phyloP scores from a whole-genome alignment of 768 basidiomycete genomes.

The Hortiboletus campestris region DNA sequence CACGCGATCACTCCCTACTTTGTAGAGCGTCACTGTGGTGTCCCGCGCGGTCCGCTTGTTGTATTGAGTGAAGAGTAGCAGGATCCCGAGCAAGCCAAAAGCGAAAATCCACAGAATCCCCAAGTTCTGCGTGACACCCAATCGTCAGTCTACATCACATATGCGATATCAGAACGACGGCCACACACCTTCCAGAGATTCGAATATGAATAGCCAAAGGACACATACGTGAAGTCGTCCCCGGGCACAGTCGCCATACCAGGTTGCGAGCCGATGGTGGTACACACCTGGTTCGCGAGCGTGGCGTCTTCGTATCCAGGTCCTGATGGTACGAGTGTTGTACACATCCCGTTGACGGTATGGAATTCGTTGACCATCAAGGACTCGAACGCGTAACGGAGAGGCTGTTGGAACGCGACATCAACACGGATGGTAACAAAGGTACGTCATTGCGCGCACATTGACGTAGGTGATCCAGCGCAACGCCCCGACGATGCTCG shows the following conservation, averaged over 20 bases:
- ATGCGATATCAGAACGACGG: background rate
- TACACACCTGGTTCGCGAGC: constrained; percentile 43
- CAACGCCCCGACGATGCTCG: constrained; percentile 7
- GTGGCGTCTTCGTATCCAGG: constrained; percentile 34
- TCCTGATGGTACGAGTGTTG: constrained; percentile 32
- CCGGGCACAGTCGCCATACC: constrained; percentile 44
- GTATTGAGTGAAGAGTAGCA: constrained; percentile 38
- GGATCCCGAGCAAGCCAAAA: constrained; percentile 35
- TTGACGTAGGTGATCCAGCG: constrained; percentile 21
- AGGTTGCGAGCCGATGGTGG: constrained; percentile 38
- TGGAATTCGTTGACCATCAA: constrained; percentile 51
- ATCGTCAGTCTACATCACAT: background rate
- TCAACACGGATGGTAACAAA: constrained; percentile 29
- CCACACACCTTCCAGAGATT: constrained; percentile 39
- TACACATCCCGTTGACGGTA: constrained; percentile 35
- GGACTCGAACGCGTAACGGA: constrained; percentile 25
- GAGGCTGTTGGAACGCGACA: constrained; percentile 32
- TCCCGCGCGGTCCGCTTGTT: constrained; percentile 30
- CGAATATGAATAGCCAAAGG: constrained; percentile 26
- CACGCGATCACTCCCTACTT: background rate
- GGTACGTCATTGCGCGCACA: constrained; percentile 33
- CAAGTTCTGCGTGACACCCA: constrained; percentile 26
- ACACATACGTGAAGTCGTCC: constrained; percentile 37
- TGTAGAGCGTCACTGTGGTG: constrained; percentile 31
- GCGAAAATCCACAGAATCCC: constrained; percentile 49